Percentiles rank a stretch among this genome's conserved stretches.
These are phyloP conservation scores for Xylariaceae sp. DNA, from an alignment of 2,329 filamentous ascomycete genomes.

Conservation along the genomic window DNA sequence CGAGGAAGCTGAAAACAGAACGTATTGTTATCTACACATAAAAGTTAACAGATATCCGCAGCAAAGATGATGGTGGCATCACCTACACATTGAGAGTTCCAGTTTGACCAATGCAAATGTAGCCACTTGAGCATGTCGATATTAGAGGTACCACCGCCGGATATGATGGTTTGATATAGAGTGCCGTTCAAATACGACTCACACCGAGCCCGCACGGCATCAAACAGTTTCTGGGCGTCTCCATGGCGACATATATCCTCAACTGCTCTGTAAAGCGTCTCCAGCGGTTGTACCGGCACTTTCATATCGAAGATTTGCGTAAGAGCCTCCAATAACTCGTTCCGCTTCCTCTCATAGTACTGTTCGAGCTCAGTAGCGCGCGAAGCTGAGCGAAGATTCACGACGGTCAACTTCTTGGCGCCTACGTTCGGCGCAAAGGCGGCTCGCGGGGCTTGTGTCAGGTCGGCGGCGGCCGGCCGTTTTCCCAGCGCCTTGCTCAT, in stretches of 20 bases:
- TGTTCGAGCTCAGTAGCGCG: conserved; percentile 57
- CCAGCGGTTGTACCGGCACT: conserved; percentile 66
- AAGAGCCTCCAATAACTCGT: conserved; percentile 68
- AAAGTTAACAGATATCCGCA: conserved; percentile 6
- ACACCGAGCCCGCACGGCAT: conserved; percentile 60
- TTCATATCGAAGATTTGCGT: conserved; percentile 63
- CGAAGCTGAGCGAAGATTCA: conserved; percentile 71
- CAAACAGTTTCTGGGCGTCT: conserved; percentile 61
- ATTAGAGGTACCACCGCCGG: conserved; percentile 46
- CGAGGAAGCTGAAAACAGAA: conserved; percentile 89
- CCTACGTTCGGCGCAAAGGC: conserved; percentile 68
- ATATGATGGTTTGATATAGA: conserved; percentile 51
- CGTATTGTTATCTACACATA: conserved; percentile 56
- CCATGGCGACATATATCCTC: conserved; percentile 86
- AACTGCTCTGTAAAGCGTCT: conserved; percentile 82
- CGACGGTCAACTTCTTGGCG: conserved; percentile 83
- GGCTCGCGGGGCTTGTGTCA: conserved; percentile 38
- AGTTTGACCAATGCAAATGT: conserved; percentile 62
- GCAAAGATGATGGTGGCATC: not conserved
- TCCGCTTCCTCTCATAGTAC: conserved; percentile 73
- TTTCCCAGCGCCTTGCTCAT: conserved; percentile 21
- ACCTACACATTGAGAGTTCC: conserved; percentile 70
- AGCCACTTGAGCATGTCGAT: conserved; percentile 58
- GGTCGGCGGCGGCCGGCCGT: conserved; percentile 36
- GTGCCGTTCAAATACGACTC: conserved; percentile 59